A percentile compares a stretch with the other conserved stretches of the same genome.
Conservation (phyloP, 176 grass and related monocot species). For the Musa troglodytarum region DNA sequence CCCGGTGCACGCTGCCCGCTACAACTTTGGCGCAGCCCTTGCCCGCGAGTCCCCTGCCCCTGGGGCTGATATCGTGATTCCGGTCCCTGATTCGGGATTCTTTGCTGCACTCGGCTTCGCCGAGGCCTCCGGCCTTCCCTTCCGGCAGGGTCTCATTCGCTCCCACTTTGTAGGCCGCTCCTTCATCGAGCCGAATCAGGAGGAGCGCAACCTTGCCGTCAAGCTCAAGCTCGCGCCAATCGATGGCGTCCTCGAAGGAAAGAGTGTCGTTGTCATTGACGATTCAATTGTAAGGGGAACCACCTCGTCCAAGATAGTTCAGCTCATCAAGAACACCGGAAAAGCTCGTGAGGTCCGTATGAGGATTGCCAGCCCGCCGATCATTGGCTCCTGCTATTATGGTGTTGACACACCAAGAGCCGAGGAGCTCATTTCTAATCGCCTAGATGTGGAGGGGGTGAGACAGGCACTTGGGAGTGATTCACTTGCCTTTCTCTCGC, state of each 20-base stretch:
- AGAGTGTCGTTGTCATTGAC: constrained; percentile 86
- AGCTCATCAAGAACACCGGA: constrained; percentile 63
- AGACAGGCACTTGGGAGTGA: constrained; percentile 56
- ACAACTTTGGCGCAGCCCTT: constrained; percentile 58
- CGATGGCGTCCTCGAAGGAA: constrained; percentile 57
- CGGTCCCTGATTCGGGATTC: constrained; percentile 85
- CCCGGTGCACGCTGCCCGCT: constrained; percentile 62
- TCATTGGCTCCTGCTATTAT: constrained; percentile 70
- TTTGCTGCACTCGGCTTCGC: constrained; percentile 77
- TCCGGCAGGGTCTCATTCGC: constrained; percentile 85
- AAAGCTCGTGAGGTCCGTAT: constrained; percentile 82
- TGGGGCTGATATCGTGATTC: constrained; percentile 79
- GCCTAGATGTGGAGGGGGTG: constrained; percentile 53
- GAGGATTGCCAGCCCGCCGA: constrained; percentile 78
- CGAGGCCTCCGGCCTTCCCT: constrained; percentile 50
- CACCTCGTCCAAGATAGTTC: constrained; percentile 94
- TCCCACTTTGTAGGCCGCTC: constrained; percentile 86
- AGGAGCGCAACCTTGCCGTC: constrained; percentile 76
- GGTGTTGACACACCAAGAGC: constrained; percentile 84
- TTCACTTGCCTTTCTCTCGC: constrained; percentile 74
- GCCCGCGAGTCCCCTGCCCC: constrained; percentile 76
- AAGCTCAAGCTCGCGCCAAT: constrained; percentile 86
- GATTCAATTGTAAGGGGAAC: constrained; percentile 91
- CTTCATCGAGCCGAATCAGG: constrained; percentile 88
- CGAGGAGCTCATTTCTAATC: constrained; percentile 78